A percentile compares a stretch with the other conserved stretches of the same genome.
Evolutionary conservation across 208 protist species (phyloP).

Genomic region (Crithidia brevicula): DNA sequence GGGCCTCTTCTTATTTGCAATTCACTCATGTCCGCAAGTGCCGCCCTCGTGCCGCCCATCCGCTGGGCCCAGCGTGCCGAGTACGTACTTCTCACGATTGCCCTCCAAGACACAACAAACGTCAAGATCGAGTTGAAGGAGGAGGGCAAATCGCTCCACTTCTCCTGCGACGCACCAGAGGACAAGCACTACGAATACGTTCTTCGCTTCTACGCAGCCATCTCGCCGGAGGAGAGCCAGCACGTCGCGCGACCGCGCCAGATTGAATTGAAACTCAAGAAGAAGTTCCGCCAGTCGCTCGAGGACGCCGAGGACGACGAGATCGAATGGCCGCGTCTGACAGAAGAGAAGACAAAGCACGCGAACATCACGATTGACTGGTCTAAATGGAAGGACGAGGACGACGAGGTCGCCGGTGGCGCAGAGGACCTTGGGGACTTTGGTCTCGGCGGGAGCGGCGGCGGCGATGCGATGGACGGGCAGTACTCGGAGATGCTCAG

Average conservation of each 20-base stretch:
- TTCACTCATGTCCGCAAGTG: slow-evolving; percentile 21
- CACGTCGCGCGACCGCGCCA: slow-evolving; percentile 75
- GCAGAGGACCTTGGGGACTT: slow-evolving; percentile 38
- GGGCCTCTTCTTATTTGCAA: slow-evolving; percentile 30
- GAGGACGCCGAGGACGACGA: slow-evolving; percentile 52
- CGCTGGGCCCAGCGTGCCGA: slow-evolving; percentile 88
- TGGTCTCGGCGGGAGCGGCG: slow-evolving; percentile 29
- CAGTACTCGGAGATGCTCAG: slow-evolving; percentile 41
- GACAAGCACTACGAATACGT: slow-evolving; percentile 53
- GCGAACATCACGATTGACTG: slow-evolving; percentile 86
- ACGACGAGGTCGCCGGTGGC: slow-evolving; percentile 49
- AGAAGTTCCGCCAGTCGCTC: slow-evolving; percentile 31
- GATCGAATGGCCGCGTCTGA: slow-evolving; percentile 80
- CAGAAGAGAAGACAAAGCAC: slow-evolving; percentile 63
- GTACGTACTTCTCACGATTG: slow-evolving; percentile 77
- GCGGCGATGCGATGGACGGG: slow-evolving; percentile 26
- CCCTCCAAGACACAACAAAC: slow-evolving; percentile 73
- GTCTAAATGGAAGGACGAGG: slow-evolving; percentile 81
- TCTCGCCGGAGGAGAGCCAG: slow-evolving; percentile 78
- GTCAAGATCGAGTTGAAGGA: slow-evolving; percentile 66
- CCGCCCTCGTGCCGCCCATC: slow-evolving; percentile 60
- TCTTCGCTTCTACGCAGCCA: slow-evolving; percentile 61
- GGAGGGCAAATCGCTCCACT: slow-evolving; percentile 50
- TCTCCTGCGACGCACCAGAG: slow-evolving; percentile 39
- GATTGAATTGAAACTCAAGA: slow-evolving; percentile 82